A percentile compares a stretch with the other conserved stretches of the same genome.
Conservation (phyloP, 768 basidiomycete genomes). For the Boletus rubroflammeus region DNA sequence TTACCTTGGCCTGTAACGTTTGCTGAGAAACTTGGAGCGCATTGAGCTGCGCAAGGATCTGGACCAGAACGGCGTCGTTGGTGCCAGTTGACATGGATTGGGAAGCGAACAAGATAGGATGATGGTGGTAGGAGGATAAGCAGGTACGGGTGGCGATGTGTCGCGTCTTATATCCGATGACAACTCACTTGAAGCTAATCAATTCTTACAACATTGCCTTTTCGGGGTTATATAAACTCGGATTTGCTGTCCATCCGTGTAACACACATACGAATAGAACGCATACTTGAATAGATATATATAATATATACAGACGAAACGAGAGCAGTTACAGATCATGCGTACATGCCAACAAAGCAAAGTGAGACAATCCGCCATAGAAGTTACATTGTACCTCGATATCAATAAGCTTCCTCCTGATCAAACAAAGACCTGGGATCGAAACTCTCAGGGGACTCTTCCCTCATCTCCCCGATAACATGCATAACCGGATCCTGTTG, state of each 20-base stretch:
- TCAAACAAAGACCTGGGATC: slow-evolving; percentile 18
- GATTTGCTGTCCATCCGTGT: too few species aligned
- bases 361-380: not conserved
- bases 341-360: not conserved
- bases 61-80: slow-evolving; percentile 57
- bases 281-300: not conserved
- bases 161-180: slow-evolving; percentile 5
- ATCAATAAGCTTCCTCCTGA: slow-evolving; percentile 6
- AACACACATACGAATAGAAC: not conserved
- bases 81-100: slow-evolving; percentile 26
- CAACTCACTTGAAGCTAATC: not conserved
- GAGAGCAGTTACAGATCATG: not conserved
- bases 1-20: slow-evolving; percentile 74
- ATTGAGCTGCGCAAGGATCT: slow-evolving; percentile 71
- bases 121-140: slow-evolving; percentile 13
- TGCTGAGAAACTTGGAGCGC: slow-evolving; percentile 73
- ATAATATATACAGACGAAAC: not conserved
- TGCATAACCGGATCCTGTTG: slow-evolving; percentile 12
- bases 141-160: not conserved
- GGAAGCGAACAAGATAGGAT: slow-evolving; percentile 4
- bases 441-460: slow-evolving; percentile 12
- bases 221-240: not conserved
- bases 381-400: not conserved
- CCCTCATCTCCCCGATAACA: slow-evolving; percentile 20
- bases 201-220: not conserved